A percentile compares a stretch with the other conserved stretches of the same genome.
phyloP scores from a whole-genome alignment of 2,329 filamentous ascomycete species.

The Ceratocystis smalleyi region DNA sequence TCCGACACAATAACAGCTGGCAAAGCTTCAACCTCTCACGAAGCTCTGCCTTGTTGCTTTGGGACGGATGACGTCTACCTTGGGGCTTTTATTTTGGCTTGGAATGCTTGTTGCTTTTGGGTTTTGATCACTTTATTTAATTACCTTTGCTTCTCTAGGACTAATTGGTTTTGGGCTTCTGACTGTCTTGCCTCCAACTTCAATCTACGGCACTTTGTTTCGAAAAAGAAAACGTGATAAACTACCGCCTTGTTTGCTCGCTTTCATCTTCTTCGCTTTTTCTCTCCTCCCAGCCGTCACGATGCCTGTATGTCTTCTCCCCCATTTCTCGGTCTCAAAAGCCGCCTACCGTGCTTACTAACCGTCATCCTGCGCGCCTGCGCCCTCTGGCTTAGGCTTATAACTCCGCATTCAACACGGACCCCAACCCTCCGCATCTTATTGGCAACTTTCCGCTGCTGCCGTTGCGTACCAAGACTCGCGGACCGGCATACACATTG shows the following conservation, averaged over 20 bases:
- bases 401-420: slow-evolving; percentile 90
- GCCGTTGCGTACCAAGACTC: slow-evolving; percentile 83
- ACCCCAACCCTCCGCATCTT: slow-evolving; percentile 46
- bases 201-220: background rate
- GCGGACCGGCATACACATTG: slow-evolving; percentile 85
- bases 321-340: background rate
- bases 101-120: background rate
- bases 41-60: background rate
- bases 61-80: background rate
- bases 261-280: background rate
- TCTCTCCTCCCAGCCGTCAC: background rate
- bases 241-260: background rate
- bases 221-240: background rate
- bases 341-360: too few species aligned
- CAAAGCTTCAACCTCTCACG: background rate
- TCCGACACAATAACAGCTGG: background rate
- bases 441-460: slow-evolving; percentile 89
- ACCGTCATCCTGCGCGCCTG: background rate
- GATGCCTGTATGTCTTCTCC: slow-evolving; percentile 1
- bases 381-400: slow-evolving; percentile 50
- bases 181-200: background rate
- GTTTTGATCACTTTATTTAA: background rate
- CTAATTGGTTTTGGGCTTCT: background rate
- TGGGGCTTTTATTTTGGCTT: background rate
- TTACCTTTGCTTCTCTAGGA: background rate